Conservation (phyloP, 2,329 filamentous ascomycete species). For the Trichoderma aggressivum region DNA sequence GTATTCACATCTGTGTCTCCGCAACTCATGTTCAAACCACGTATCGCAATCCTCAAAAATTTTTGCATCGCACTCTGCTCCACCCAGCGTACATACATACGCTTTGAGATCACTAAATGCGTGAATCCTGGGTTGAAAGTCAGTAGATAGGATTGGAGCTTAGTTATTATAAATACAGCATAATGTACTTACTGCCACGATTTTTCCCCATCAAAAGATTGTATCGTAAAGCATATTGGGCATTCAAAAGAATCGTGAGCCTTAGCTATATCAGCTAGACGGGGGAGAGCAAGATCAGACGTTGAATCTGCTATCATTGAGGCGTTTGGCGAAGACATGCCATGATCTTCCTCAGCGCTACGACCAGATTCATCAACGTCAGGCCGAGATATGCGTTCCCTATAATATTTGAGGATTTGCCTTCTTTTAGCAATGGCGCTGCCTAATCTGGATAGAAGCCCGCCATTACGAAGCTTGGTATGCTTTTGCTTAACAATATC, state of each 20-base stretch:
- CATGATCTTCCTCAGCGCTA: too few species aligned
- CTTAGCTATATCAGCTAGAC: background rate
- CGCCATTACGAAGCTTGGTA: background rate
- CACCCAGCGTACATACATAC: slow-evolving; percentile 12
- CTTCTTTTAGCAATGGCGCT: slow-evolving; percentile 19
- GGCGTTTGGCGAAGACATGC: background rate
- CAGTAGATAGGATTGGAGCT: background rate
- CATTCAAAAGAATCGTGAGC: slow-evolving; percentile 16
- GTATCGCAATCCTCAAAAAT: too few species aligned
- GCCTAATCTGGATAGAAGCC: slow-evolving; percentile 7
- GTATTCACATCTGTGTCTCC: too few species aligned
- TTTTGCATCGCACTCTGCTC: background rate
- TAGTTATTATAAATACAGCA: background rate
- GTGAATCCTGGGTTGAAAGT: background rate
- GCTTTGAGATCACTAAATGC: slow-evolving; percentile 17
- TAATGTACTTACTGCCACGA: slow-evolving; percentile 13
- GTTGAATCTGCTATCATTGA: background rate
- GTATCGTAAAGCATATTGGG: slow-evolving; percentile 21
- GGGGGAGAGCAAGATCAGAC: background rate
- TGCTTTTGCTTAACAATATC: slow-evolving; percentile 11
- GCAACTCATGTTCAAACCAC: too few species aligned
- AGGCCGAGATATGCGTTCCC: background rate
- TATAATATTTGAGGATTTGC: slow-evolving; percentile 17
- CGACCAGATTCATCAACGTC: too few species aligned
- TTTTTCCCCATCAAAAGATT: slow-evolving; percentile 14